Evolutionary conservation across 148 eudicot genomes (phyloP).

Genomic region (Polygonum maritimum): DNA sequence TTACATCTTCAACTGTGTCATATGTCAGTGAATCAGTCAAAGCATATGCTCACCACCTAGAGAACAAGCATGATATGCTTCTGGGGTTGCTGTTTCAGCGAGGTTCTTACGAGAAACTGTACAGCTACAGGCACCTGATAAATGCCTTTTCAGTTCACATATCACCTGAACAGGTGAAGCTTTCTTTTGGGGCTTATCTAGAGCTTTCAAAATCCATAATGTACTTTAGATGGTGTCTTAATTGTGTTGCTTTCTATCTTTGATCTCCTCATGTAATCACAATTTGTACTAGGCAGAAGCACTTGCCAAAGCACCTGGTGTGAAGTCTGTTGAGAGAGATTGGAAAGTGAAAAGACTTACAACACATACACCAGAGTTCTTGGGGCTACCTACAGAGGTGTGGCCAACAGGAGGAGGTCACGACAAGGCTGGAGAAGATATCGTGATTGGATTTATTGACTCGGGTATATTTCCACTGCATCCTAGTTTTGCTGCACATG

Average conservation of each 20-base stretch:
- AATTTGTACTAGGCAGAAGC: constrained; percentile 85
- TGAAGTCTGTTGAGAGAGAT: constrained; percentile 83
- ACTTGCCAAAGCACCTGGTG: constrained; percentile 79
- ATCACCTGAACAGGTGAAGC: constrained; percentile 84
- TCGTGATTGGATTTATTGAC: constrained; percentile 89
- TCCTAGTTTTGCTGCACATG: constrained; percentile 73
- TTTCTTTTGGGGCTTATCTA: constrained; percentile 8
- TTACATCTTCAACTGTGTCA: neutral
- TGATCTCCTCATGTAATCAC: constrained; percentile 27
- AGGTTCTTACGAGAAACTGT: constrained; percentile 73
- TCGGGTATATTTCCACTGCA: constrained; percentile 83
- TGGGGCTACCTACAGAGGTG: constrained; percentile 97
- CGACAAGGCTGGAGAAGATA: constrained; percentile 81
- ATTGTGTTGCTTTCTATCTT: neutral
- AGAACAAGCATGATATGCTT: constrained; percentile 91
- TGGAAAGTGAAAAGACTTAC: constrained; percentile 93
- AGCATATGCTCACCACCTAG: constrained; percentile 81
- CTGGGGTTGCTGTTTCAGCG: constrained; percentile 68
- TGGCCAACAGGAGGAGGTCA: constrained; percentile 98
- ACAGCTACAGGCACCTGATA: constrained; percentile 84
- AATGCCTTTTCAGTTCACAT: constrained; percentile 90
- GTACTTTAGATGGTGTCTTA: neutral
- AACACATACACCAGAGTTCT: constrained; percentile 92
- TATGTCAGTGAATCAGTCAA: constrained; percentile 35
- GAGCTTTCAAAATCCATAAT: neutral